These are phyloP conservation scores for Polyrhizophydium stewartii DNA, from an alignment of 371 early-diverging fungal genomes.

Conservation along the genomic window DNA sequence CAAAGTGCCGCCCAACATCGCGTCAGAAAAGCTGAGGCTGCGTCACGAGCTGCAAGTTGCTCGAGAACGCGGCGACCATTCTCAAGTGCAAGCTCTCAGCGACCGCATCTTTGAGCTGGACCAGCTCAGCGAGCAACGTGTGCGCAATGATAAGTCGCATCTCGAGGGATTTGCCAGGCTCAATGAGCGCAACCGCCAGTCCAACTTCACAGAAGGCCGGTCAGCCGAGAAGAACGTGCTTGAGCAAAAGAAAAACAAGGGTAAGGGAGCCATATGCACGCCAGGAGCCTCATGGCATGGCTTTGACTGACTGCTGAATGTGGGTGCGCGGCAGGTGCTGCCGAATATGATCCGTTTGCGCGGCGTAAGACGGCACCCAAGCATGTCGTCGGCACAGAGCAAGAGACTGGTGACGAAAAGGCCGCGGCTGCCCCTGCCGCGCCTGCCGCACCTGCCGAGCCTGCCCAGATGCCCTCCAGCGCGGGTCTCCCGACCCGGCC, in stretches of 20 bases:
- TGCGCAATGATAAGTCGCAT: neutral
- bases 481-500: neutral
- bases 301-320: neutral
- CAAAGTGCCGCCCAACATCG: neutral
- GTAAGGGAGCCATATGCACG: neutral
- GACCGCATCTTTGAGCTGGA: conserved; percentile 2
- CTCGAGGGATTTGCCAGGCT: conserved; percentile 1
- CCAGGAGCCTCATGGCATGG: neutral
- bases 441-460: neutral
- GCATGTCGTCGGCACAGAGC: conserved; percentile 1
- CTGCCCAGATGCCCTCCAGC: neutral
- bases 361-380: conserved; percentile 9
- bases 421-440: neutral
- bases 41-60: neutral
- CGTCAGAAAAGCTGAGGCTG: neutral
- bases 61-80: neutral
- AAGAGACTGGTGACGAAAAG: no score
- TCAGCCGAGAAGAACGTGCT: conserved; percentile 7
- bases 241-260: conserved; percentile 3
- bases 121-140: neutral
- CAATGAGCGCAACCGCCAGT: conserved; percentile 8
- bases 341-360: conserved; percentile 14
- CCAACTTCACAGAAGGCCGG: conserved; percentile 4
- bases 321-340: neutral
- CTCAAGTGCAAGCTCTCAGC: neutral